Conservation (phyloP, 768 basidiomycete species). For the Podaxis sp. region DNA sequence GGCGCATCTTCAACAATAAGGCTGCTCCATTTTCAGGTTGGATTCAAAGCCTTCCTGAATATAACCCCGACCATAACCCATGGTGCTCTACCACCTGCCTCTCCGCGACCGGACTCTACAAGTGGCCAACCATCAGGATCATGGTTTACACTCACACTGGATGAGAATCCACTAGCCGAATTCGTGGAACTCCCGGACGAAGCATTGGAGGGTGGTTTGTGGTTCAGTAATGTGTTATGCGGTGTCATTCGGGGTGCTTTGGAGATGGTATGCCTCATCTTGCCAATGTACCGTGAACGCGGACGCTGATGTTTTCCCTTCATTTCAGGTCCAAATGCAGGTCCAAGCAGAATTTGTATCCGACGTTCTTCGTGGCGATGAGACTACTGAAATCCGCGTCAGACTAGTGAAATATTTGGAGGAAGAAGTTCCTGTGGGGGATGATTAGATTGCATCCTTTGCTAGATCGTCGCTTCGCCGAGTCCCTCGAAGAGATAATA, state of each 20-base stretch:
- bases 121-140: slow-evolving; percentile 47
- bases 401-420: slow-evolving; percentile 89
- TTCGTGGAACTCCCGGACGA: slow-evolving; percentile 97
- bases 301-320: slow-evolving; percentile 14
- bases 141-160: slow-evolving; percentile 81
- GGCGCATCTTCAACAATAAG: not conserved
- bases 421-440: slow-evolving; percentile 92
- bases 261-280: slow-evolving; percentile 78
- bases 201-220: slow-evolving; percentile 87
- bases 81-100: slow-evolving; percentile 48
- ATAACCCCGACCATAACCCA: slow-evolving; percentile 84
- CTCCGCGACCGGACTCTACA: slow-evolving; percentile 43
- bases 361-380: slow-evolving; percentile 90
- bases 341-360: slow-evolving; percentile 88
- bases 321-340: slow-evolving; percentile 89
- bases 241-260: slow-evolving; percentile 91
- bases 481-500: not conserved
- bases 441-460: slow-evolving; percentile 56
- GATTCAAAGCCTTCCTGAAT: slow-evolving; percentile 97
- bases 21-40: slow-evolving; percentile 58
- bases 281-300: not conserved
- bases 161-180: slow-evolving; percentile 95
- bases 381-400: slow-evolving; percentile 91
- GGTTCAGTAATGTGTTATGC: slow-evolving; percentile 96
- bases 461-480: not conserved